Evolutionary conservation across 2,329 filamentous ascomycete species (phyloP).

Genomic region (Xylariaceae sp.): DNA sequence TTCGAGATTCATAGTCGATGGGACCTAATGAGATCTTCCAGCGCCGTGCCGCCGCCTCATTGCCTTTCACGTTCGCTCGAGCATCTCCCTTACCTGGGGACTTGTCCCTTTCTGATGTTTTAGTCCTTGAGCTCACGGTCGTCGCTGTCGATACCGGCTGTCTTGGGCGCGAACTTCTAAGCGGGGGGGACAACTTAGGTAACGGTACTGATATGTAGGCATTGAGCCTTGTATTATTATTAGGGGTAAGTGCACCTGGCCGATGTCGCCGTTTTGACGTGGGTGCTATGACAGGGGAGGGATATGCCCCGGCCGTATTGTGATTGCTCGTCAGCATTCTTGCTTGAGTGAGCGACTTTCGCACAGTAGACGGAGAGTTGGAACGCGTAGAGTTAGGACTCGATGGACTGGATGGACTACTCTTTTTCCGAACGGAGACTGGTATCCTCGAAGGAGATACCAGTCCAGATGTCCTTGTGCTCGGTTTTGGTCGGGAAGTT

Average conservation of each 20-base stretch:
- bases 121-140: slow-evolving; percentile 64
- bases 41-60: slow-evolving; percentile 37
- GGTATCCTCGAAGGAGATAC: slow-evolving; percentile 39
- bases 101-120: slow-evolving; percentile 52
- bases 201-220: slow-evolving; percentile 67
- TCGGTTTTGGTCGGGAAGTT: slow-evolving; percentile 31
- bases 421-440: slow-evolving; percentile 40
- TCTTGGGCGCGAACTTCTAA: slow-evolving; percentile 77
- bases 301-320: slow-evolving; percentile 37
- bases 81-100: slow-evolving; percentile 34
- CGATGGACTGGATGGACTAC: slow-evolving; percentile 40
- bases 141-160: slow-evolving; percentile 71
- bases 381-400: slow-evolving; percentile 50
- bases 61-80: slow-evolving; percentile 32
- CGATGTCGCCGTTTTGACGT: slow-evolving; percentile 36
- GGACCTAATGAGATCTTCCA: slow-evolving; percentile 61
- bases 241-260: slow-evolving; percentile 40
- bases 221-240: slow-evolving; percentile 56
- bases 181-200: slow-evolving; percentile 68
- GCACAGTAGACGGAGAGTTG: slow-evolving; percentile 47
- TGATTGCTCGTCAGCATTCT: slow-evolving; percentile 33
- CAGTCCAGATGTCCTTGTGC: slow-evolving; percentile 26
- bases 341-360: slow-evolving; percentile 38
- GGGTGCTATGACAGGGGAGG: slow-evolving; percentile 32
- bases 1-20: slow-evolving; percentile 78